phyloP scores from a whole-genome alignment of 2,329 filamentous ascomycete genomes.

The Aspergillus caelatus region DNA sequence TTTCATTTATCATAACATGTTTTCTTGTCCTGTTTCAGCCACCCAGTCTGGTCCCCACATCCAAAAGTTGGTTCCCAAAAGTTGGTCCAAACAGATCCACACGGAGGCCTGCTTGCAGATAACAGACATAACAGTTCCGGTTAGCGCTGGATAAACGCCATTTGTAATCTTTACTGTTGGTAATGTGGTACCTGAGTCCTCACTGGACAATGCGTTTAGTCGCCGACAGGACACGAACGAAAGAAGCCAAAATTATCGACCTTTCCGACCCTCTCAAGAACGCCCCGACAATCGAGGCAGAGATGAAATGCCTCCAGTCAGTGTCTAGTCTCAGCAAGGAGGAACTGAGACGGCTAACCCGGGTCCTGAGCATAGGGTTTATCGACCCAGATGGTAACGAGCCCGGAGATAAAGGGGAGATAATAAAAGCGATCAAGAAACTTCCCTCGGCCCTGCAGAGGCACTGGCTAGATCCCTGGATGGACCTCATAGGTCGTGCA shows the following conservation, averaged over 20 bases:
- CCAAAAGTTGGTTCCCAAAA: background rate
- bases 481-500: constrained; percentile 21
- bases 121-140: background rate
- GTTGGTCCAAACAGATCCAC: background rate
- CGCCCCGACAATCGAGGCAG: constrained; percentile 1
- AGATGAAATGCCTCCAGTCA: constrained; percentile 20
- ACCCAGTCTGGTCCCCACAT: background rate
- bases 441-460: constrained; percentile 16
- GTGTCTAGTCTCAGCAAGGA: constrained; percentile 22
- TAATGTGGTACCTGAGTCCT: background rate
- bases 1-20: background rate
- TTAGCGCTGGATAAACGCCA: background rate
- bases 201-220: background rate
- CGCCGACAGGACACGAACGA: background rate
- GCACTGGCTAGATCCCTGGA: constrained; percentile 16
- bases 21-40: constrained; percentile 1
- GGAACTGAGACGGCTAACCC: constrained; percentile 27
- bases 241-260: background rate
- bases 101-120: background rate
- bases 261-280: constrained; percentile 1
- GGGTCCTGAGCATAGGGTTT: constrained; percentile 26
- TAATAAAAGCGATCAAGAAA: constrained; percentile 12
- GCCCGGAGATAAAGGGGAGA: background rate
- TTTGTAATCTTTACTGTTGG: background rate
- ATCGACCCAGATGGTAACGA: background rate